Evolutionary conservation across 2,329 filamentous ascomycete species (phyloP).

Genomic region (Fusarium devonianum): DNA sequence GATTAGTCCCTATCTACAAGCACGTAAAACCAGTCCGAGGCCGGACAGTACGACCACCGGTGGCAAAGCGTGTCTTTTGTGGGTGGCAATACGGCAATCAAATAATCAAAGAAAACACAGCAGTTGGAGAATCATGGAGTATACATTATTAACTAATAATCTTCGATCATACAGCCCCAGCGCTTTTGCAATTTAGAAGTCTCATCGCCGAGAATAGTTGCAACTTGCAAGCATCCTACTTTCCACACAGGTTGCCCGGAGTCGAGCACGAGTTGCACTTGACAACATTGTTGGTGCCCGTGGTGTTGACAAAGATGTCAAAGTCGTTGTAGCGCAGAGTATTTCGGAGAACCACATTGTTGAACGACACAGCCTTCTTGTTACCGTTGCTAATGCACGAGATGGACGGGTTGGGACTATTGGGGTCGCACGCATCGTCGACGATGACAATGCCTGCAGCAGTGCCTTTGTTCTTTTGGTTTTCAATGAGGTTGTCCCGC

Average conservation of each 20-base stretch:
- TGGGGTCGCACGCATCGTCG: constrained; percentile 34
- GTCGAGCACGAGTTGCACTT: constrained; percentile 37
- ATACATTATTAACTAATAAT: no score
- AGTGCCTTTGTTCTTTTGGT: constrained; percentile 27
- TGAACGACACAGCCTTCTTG: constrained; percentile 26
- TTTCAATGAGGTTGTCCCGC: constrained; percentile 40
- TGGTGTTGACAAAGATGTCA: constrained; percentile 34
- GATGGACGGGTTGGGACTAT: not conserved
- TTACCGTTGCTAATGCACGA: constrained; percentile 20
- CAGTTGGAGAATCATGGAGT: no score
- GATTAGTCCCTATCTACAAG: no score
- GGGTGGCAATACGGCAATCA: no score
- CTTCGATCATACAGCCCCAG: no score
- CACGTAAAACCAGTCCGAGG: no score
- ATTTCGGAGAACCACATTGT: constrained; percentile 43
- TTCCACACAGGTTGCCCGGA: not conserved
- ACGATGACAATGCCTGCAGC: constrained; percentile 36
- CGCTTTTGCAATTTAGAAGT: no score
- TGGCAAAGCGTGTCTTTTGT: no score
- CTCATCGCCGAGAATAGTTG: no score
- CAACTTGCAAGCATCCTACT: no score
- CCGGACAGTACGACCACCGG: no score
- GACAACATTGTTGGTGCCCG: constrained; percentile 36
- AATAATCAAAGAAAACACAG: no score
- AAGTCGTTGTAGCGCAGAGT: constrained; percentile 41